Percentiles rank a stretch among this genome's conserved stretches.
Evolutionary conservation across 257 asterid genomes (phyloP).

Genomic region (Oldenlandia corymbosa): DNA sequence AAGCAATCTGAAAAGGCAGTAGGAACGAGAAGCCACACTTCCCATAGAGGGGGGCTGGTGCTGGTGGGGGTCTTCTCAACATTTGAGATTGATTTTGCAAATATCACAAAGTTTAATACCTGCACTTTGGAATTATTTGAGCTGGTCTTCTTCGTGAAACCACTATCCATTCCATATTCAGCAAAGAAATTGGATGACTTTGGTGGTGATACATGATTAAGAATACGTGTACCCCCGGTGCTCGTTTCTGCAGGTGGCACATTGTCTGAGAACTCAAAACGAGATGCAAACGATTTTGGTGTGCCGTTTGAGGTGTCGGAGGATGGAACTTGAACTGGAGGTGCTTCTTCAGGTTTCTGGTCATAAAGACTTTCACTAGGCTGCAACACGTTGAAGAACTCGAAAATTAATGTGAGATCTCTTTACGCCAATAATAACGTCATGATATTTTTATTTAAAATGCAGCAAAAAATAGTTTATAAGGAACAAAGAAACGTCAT

Average conservation of each 20-base stretch:
- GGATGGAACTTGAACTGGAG: constrained; percentile 56
- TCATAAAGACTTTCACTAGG: constrained; percentile 87
- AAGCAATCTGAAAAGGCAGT: neutral
- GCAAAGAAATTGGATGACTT: constrained; percentile 58
- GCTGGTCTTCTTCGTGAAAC: constrained; percentile 68
- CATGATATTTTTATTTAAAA: neutral
- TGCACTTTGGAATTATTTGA: constrained; percentile 63
- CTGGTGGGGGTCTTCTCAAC: neutral
- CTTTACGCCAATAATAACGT: neutral
- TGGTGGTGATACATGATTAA: constrained; percentile 72
- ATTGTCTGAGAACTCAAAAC: constrained; percentile 76
- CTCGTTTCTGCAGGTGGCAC: constrained; percentile 61
- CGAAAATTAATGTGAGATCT: constrained; percentile 3
- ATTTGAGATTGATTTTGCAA: no score
- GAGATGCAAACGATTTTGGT: constrained; percentile 55
- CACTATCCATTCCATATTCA: constrained; percentile 88
- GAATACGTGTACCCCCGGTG: constrained; percentile 56
- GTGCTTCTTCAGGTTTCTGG: constrained; percentile 85
- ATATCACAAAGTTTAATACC: constrained; percentile 22
- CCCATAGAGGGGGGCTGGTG: neutral
- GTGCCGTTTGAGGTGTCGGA: constrained; percentile 41
- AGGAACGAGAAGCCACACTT: neutral
- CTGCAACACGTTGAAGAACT: constrained; percentile 39
- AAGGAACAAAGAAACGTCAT: no score
- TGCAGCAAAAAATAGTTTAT: neutral